These are phyloP conservation scores for Chaetomiaceae sp. DNA, from an alignment of 2,329 filamentous ascomycete genomes.

Conservation along the genomic window DNA sequence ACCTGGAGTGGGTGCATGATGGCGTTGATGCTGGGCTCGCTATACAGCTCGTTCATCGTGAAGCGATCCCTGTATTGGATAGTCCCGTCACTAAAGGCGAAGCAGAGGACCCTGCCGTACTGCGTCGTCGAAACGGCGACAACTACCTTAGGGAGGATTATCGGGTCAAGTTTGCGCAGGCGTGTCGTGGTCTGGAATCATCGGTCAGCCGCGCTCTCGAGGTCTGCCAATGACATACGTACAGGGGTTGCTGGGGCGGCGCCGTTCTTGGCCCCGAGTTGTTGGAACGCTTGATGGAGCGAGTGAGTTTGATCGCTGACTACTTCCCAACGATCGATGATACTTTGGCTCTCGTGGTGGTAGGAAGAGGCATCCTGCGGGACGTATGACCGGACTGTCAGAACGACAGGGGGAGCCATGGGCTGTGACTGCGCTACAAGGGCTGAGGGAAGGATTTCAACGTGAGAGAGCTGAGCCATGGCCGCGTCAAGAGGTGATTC, in stretches of 20 bases:
- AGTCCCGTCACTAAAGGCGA: conserved; percentile 75
- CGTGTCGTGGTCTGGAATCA: conserved; percentile 29
- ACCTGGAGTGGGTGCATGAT: conserved; percentile 70
- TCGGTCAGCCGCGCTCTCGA: conserved; percentile 5
- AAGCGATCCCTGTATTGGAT: conserved; percentile 74
- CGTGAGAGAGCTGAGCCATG: conserved; percentile 63
- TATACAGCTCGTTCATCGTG: conserved; percentile 64
- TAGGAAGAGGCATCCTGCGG: conserved; percentile 51
- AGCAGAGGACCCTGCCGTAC: conserved; percentile 64
- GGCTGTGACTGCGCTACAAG: conserved; percentile 33
- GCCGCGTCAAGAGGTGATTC: conserved; percentile 44
- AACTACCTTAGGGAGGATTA: conserved; percentile 64
- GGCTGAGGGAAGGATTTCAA: conserved; percentile 67
- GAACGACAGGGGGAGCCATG: conserved; percentile 50
- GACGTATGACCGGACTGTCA: conserved; percentile 66
- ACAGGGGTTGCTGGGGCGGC: conserved; percentile 42
- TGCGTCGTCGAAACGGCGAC: conserved; percentile 64
- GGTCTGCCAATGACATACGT: neutral
- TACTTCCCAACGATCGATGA: conserved; percentile 80
- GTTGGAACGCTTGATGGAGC: conserved; percentile 72
- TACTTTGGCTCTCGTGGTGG: conserved; percentile 62
- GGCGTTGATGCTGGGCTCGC: conserved; percentile 57
- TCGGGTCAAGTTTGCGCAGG: conserved; percentile 62
- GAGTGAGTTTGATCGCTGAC: conserved; percentile 59
- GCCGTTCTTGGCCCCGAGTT: conserved; percentile 58